Percentiles rank a stretch among this genome's conserved stretches.
Evolutionary conservation across 768 basidiomycete species (phyloP).

Genomic region (Boletus sp.): DNA sequence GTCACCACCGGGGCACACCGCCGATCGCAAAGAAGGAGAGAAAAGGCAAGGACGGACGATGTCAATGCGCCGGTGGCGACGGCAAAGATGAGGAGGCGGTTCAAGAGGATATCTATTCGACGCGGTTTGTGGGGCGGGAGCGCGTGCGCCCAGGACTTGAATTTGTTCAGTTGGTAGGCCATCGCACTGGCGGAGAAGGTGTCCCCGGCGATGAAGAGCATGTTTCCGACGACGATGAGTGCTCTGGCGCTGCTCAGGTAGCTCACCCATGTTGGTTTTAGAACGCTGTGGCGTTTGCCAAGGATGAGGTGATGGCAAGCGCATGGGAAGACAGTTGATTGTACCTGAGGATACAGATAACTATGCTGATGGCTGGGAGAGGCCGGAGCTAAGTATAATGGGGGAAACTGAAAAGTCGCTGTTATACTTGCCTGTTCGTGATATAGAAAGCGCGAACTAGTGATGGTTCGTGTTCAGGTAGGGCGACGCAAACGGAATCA

Average conservation of each 20-base stretch:
- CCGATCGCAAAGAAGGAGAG: neutral
- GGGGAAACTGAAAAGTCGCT: neutral
- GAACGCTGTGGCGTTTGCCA: conserved; percentile 1
- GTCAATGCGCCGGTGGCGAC: conserved; percentile 28
- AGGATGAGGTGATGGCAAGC: neutral
- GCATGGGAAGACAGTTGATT: too few species aligned
- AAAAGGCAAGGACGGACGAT: conserved; percentile 12
- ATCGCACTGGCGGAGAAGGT: conserved; percentile 18
- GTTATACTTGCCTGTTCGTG: conserved; percentile 18
- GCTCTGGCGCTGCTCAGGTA: conserved; percentile 1
- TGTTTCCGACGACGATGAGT: conserved; percentile 19
- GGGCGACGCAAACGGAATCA: neutral
- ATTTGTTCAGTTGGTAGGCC: conserved; percentile 21
- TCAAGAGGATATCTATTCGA: conserved; percentile 21
- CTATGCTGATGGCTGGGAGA: conserved; percentile 16
- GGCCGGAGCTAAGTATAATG: neutral
- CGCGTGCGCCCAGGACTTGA: conserved; percentile 7
- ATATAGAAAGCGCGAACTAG: conserved; percentile 16
- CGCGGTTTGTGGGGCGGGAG: neutral
- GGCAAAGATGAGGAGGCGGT: conserved; percentile 21
- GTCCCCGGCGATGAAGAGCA: conserved; percentile 26
- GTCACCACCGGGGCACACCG: neutral
- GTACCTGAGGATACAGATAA: conserved; percentile 17
- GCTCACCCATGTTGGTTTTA: conserved; percentile 5
- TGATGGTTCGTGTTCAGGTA: neutral